A percentile compares a stretch with the other conserved stretches of the same genome.
Conservation (phyloP, 164 flowering plant species). For the Vitis rupestris region DNA sequence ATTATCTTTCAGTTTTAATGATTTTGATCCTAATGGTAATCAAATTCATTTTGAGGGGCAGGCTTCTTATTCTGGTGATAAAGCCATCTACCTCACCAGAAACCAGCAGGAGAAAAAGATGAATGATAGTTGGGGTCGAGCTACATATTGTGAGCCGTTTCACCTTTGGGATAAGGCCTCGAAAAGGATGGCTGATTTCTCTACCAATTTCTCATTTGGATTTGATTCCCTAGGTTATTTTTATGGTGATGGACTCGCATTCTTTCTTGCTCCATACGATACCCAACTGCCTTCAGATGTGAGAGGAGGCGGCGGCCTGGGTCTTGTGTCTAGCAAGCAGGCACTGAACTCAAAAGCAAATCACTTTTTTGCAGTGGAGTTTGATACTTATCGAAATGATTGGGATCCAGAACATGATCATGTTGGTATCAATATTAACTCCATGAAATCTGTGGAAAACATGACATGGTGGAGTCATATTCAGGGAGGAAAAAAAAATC, state of each 20-base stretch:
- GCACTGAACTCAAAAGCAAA: background rate
- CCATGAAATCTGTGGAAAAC: conserved; percentile 3
- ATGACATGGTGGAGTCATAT: conserved; percentile 4
- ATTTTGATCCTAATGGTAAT: too few species aligned
- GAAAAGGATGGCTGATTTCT: background rate
- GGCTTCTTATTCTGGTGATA: too few species aligned
- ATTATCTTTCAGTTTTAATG: too few species aligned
- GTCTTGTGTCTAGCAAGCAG: background rate
- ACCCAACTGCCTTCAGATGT: background rate
- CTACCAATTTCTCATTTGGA: conserved; percentile 1
- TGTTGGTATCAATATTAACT: conserved; percentile 14
- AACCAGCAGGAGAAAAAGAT: too few species aligned
- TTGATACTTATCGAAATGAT: conserved; percentile 10
- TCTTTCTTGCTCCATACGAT: background rate
- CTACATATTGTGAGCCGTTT: background rate
- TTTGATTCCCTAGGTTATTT: background rate
- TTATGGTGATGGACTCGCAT: background rate
- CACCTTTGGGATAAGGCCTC: conserved; percentile 4
- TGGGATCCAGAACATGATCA: conserved; percentile 8
- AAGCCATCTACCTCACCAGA: too few species aligned
- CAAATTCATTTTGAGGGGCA: too few species aligned
- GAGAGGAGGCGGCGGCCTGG: background rate
- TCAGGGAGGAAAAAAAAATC: background rate
- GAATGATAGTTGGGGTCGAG: background rate
- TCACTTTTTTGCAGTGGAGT: conserved; percentile 18